Conservation (phyloP, 495 filamentous ascomycete genomes). For the Geopyxis carbonaria region DNA sequence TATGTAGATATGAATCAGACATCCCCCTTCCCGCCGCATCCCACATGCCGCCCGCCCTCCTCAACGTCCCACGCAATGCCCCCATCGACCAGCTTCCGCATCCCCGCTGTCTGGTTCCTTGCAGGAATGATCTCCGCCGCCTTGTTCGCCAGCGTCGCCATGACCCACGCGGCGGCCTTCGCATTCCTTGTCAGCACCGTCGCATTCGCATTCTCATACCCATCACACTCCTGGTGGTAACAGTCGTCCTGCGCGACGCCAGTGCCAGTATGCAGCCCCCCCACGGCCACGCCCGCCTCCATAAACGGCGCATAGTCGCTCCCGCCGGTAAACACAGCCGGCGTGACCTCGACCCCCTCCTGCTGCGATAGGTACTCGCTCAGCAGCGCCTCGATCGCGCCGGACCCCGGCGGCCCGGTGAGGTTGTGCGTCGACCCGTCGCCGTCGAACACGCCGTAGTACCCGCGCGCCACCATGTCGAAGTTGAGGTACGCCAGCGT, state of each 20-base stretch:
- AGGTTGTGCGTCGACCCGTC: conserved; percentile 27
- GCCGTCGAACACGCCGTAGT: conserved; percentile 28
- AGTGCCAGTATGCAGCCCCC: conserved; percentile 31
- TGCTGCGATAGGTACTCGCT: conserved; percentile 24
- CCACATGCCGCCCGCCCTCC: conserved; percentile 11
- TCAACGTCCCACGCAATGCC: conserved; percentile 9
- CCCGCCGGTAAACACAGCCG: conserved; percentile 27
- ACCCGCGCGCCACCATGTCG: conserved; percentile 30
- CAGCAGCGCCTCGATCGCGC: conserved; percentile 27
- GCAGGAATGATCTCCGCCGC: conserved; percentile 28
- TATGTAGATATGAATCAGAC: too few relatives aligned
- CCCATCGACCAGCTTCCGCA: neutral
- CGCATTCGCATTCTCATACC: conserved; percentile 27
- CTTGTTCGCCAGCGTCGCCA: conserved; percentile 27
- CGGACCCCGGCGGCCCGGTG: conserved; percentile 22
- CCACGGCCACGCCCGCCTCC: conserved; percentile 25
- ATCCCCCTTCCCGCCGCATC: conserved; percentile 11
- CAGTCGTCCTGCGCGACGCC: conserved; percentile 29
- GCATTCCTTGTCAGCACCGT: conserved; percentile 29
- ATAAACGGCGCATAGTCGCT: conserved; percentile 33
- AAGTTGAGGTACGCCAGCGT: conserved; percentile 33
- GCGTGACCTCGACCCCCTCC: conserved; percentile 23
- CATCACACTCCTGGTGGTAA: conserved; percentile 32
- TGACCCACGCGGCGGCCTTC: conserved; percentile 29
- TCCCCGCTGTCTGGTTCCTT: conserved; percentile 15